Percentiles rank a stretch among this genome's conserved stretches.
Conservation (phyloP, 768 basidiomycete genomes). For the Mycena leptocephala region DNA sequence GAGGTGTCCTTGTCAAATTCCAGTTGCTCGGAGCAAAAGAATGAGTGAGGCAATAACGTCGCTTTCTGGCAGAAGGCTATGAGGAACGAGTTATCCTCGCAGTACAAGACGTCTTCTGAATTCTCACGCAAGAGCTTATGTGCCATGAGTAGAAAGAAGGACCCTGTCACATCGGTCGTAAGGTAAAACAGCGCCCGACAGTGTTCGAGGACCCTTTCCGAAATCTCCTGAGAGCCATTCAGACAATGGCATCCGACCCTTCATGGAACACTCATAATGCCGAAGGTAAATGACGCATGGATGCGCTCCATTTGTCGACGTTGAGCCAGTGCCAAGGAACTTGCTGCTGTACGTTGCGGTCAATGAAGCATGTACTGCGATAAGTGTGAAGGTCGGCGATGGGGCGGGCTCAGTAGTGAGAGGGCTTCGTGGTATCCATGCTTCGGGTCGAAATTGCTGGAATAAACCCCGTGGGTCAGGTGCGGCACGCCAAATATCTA, state of each 20-base stretch:
- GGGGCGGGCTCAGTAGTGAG: background rate
- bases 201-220: background rate
- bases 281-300: background rate
- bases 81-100: background rate
- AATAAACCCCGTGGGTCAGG: no score
- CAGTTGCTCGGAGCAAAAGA: background rate
- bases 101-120: background rate
- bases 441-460: no score
- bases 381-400: background rate
- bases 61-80: slow-evolving; percentile 11
- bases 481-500: no score
- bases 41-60: background rate
- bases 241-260: background rate
- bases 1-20: background rate
- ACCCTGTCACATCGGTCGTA: background rate
- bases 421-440: no score
- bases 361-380: background rate
- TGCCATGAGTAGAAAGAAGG: background rate
- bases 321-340: background rate
- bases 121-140: slow-evolving; percentile 5
- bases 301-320: background rate
- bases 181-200: background rate
- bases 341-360: background rate
- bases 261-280: background rate
- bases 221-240: background rate